These are phyloP conservation scores for Solanum chacoense DNA, from an alignment of 305 asterid genomes.

Conservation along the genomic window DNA sequence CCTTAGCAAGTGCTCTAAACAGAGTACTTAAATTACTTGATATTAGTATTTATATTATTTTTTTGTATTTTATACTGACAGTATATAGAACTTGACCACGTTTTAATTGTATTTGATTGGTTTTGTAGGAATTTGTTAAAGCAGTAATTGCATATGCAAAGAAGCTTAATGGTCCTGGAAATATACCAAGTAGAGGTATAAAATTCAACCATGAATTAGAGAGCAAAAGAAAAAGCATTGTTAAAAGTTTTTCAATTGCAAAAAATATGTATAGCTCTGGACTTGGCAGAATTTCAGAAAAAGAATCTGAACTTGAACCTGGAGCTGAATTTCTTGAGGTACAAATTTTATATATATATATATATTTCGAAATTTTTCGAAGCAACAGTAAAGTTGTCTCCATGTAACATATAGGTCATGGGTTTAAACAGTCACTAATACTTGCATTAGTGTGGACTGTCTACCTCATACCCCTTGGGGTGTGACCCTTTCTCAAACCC, in stretches of 20 bases:
- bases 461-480: neutral
- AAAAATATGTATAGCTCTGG: conserved; percentile 43
- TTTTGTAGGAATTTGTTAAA: conserved; percentile 59
- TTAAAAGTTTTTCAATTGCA: conserved; percentile 59
- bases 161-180: conserved; percentile 31
- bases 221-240: conserved; percentile 42
- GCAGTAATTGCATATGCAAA: conserved; percentile 63
- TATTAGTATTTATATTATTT: neutral
- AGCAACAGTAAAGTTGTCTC: neutral
- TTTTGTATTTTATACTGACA: neutral
- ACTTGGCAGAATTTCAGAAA: conserved; percentile 8
- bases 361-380: neutral
- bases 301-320: conserved; percentile 53
- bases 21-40: neutral
- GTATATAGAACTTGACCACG: neutral
- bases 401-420: neutral
- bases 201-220: conserved; percentile 43
- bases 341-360: neutral
- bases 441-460: neutral
- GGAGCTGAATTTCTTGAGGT: conserved; percentile 92
- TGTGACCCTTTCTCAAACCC: neutral
- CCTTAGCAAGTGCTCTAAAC: neutral
- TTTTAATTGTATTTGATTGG: neutral
- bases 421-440: neutral
- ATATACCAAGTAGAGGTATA: conserved; percentile 13